phyloP scores from a whole-genome alignment of 352 stramenopile genomes.

The Globisporangium recalcitrans region DNA sequence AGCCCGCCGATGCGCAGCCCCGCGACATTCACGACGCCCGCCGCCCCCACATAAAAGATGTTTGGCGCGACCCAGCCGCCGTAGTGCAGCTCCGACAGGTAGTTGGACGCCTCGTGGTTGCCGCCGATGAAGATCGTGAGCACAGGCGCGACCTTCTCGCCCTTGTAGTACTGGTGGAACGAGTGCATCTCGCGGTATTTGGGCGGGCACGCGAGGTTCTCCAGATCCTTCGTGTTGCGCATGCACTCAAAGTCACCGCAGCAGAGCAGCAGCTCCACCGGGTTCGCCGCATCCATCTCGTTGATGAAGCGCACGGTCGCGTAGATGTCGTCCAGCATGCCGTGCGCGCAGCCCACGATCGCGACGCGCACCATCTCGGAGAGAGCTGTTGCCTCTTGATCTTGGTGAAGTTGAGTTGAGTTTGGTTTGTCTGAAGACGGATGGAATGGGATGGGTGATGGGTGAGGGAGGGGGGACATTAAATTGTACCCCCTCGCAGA shows the following conservation, averaged over 20 bases:
- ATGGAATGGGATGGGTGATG: no score
- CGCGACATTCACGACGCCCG: conserved; percentile 75
- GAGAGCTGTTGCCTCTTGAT: background rate
- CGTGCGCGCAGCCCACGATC: conserved; percentile 98
- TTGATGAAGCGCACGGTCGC: conserved; percentile 91
- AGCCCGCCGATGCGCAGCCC: conserved; percentile 91
- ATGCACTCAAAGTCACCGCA: conserved; percentile 99
- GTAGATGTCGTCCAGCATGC: conserved; percentile 98
- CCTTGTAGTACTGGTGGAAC: conserved; percentile 93
- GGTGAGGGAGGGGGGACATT: no score
- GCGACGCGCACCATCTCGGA: conserved; percentile 60
- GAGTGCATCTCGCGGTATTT: conserved; percentile 84
- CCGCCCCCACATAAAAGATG: conserved; percentile 93
- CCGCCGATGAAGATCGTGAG: conserved; percentile 94
- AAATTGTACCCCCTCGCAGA: background rate
- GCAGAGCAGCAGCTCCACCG: conserved; percentile 95
- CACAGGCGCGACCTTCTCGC: conserved; percentile 77
- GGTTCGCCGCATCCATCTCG: conserved; percentile 58
- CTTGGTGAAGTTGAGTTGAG: background rate
- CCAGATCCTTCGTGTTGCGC: conserved; percentile 92
- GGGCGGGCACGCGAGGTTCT: conserved; percentile 89
- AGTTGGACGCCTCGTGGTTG: conserved; percentile 95
- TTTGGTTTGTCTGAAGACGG: background rate
- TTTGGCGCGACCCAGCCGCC: conserved; percentile 94
- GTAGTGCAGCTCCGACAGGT: conserved; percentile 91